Base-by-base conservation (phyloP, 2,329 filamentous ascomycete genomes). In the Botryotinia globosa region DNA sequence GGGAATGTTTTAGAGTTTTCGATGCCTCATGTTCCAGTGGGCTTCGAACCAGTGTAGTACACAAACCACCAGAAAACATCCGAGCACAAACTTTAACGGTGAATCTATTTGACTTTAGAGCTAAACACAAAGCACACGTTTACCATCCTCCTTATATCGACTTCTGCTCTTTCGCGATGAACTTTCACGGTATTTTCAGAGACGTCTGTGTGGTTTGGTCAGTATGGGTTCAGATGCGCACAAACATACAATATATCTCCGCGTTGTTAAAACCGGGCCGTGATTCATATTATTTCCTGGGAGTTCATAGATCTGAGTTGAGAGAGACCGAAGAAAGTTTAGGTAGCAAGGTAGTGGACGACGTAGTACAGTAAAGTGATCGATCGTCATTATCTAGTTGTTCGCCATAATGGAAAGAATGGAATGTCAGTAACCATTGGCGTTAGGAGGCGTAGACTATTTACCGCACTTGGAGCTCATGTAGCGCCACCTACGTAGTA, bases 61-160 rank as follows among this genome's bases (percentile, higher is more conserved):
- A n/a, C 48, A 56, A 16, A 32, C 37, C 10, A 42, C 34, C 29
- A 3, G 39, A 56, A 68, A 58, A 42, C 20, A 44, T 68, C 34
- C 65, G 65, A 68, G 48, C 65, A 68, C 16, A 56, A 32, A 56
- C 25, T 68, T 45, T 56, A 51, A 42, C 37, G n/a, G 34, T 51
- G 51, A 44, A 62, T 68, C 54, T 56, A 56, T 68, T 67, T 42
- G 48, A 68, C 48, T 42, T 68, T 66, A 39, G 64, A 66, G 48
- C 65, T 56, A 68, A 42, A 10, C 56, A 32, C n/a, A 6, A 32
- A 39, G 37, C 29, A 16, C 48, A 68, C 39, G n/a, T 56, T 67
- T 25, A 51, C 48, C 45, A 54, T 54, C 48, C 25, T 22, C 51
- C 51, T 22, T 22, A 42, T 39, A 67, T 54, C 34, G 64, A 67